These are phyloP conservation scores for Amanita brunnescens DNA, from an alignment of 768 basidiomycete species.

Conservation along the genomic window DNA sequence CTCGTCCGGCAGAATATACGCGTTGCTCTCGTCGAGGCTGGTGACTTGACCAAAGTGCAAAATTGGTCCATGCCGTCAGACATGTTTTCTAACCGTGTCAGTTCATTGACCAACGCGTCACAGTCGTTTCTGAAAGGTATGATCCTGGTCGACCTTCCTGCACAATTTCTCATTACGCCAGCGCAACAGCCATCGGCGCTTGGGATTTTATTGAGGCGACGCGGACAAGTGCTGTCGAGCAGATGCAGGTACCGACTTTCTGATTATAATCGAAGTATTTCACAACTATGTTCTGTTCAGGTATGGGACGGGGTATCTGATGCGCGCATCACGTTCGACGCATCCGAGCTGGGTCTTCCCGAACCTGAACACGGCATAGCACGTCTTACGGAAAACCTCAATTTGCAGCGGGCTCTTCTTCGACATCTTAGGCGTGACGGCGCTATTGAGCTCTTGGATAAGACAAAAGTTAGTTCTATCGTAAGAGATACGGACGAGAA, in stretches of 20 bases:
- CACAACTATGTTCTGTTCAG: conserved; percentile 23
- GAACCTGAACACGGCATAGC: conserved; percentile 48
- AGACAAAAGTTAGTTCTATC: conserved; percentile 68
- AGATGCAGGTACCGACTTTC: conserved; percentile 65
- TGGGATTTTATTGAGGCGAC: conserved; percentile 67
- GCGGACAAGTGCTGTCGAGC: conserved; percentile 66
- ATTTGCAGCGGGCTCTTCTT: conserved; percentile 82
- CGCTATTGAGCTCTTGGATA: conserved; percentile 58
- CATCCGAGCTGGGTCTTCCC: conserved; percentile 35
- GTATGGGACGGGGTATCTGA: conserved; percentile 91
- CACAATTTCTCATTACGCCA: conserved; percentile 6
- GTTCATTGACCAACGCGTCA: conserved; percentile 75
- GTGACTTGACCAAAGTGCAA: conserved; percentile 59
- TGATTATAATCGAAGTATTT: not conserved
- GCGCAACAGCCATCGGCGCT: conserved; percentile 64
- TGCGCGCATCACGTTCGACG: conserved; percentile 65
- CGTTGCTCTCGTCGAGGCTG: conserved; percentile 75
- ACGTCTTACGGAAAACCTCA: conserved; percentile 84
- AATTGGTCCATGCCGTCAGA: conserved; percentile 53
- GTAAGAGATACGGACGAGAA: conserved; percentile 36
- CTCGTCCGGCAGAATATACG: conserved; percentile 42
- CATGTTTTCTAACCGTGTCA: conserved; percentile 75
- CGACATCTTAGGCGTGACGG: conserved; percentile 45
- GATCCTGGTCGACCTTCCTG: conserved; percentile 4
- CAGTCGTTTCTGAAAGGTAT: conserved; percentile 58